These are phyloP conservation scores for Neonectria sp. DNA, from an alignment of 2,329 filamentous ascomycete genomes.

Conservation along the genomic window DNA sequence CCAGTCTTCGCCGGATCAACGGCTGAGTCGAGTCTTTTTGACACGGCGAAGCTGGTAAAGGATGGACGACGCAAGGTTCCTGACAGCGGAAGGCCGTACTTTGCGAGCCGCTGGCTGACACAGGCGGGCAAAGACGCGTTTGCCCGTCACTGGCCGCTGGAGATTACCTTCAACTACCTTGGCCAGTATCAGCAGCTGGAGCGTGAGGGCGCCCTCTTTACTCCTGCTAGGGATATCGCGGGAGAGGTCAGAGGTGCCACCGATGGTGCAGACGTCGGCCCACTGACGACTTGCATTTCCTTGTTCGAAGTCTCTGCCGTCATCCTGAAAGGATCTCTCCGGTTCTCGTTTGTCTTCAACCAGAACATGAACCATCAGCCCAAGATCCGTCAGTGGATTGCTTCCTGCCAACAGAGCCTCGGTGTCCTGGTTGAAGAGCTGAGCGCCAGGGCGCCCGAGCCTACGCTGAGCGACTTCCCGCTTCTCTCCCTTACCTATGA, in stretches of 20 bases:
- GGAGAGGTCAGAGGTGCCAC: conserved; percentile 35
- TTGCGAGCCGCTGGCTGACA: conserved; percentile 40
- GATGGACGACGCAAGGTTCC: conserved; percentile 36
- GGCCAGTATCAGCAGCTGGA: conserved; percentile 51
- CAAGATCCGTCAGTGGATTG: conserved; percentile 50
- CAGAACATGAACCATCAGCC: conserved; percentile 57
- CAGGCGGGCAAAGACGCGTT: conserved; percentile 21
- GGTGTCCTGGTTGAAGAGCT: conserved; percentile 17
- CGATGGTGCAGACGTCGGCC: conserved; percentile 34
- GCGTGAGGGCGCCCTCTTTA: conserved; percentile 45
- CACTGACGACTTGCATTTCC: conserved; percentile 53
- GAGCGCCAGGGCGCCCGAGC: conserved; percentile 17
- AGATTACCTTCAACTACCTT: conserved; percentile 48
- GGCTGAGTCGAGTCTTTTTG: conserved; percentile 18
- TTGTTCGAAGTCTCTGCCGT: conserved; percentile 64
- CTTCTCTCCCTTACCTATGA: conserved; percentile 38
- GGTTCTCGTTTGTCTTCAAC: conserved; percentile 62
- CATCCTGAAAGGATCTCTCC: conserved; percentile 59
- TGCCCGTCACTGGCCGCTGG: conserved; percentile 41
- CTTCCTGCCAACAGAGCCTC: conserved; percentile 31
- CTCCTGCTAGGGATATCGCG: conserved; percentile 28
- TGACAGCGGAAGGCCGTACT: conserved; percentile 35
- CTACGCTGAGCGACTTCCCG: conserved; percentile 38
- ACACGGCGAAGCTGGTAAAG: conserved; percentile 39
- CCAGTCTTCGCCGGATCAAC: conserved; percentile 44